These are phyloP conservation scores for Gaeumannomyces sp. DNA, from an alignment of 2,329 filamentous ascomycete genomes.

Conservation along the genomic window DNA sequence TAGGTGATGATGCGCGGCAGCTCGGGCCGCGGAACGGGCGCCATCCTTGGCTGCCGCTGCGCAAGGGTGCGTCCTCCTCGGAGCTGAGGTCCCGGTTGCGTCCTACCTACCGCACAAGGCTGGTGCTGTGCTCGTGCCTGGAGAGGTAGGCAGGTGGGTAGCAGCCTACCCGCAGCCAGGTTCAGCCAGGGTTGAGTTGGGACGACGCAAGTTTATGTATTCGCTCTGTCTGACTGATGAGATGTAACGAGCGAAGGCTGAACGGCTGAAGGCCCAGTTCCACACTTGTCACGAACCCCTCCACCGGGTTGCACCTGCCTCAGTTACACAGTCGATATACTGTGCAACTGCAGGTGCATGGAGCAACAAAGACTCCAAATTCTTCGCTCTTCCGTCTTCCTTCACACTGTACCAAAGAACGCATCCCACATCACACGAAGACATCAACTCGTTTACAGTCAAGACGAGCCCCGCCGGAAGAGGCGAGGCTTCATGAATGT, in stretches of 20 bases:
- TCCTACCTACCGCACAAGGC: too few relatives aligned
- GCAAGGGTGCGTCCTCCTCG: not conserved
- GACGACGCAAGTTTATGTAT: not conserved
- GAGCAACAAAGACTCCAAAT: too few relatives aligned
- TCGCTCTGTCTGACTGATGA: not conserved
- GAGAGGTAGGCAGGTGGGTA: not conserved
- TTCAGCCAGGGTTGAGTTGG: not conserved
- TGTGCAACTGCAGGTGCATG: too few relatives aligned
- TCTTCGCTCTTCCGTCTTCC: too few relatives aligned
- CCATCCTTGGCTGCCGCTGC: constrained; percentile 18
- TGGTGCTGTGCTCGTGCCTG: not conserved
- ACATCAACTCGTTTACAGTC: too few relatives aligned
- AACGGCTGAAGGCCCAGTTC: not conserved
- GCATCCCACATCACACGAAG: too few relatives aligned
- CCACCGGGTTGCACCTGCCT: too few relatives aligned
- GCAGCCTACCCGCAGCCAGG: not conserved
- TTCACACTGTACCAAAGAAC: too few relatives aligned
- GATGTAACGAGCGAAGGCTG: not conserved
- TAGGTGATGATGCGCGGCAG: constrained; percentile 28
- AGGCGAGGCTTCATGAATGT: too few relatives aligned
- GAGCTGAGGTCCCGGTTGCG: too few relatives aligned
- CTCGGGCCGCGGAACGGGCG: constrained; percentile 21
- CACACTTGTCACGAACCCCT: not conserved
- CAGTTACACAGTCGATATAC: too few relatives aligned
- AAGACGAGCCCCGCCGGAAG: too few relatives aligned